A percentile compares a stretch with the other conserved stretches of the same genome.
phyloP scores from a whole-genome alignment of 2,329 filamentous ascomycete species.

The Metarhizium sp. region DNA sequence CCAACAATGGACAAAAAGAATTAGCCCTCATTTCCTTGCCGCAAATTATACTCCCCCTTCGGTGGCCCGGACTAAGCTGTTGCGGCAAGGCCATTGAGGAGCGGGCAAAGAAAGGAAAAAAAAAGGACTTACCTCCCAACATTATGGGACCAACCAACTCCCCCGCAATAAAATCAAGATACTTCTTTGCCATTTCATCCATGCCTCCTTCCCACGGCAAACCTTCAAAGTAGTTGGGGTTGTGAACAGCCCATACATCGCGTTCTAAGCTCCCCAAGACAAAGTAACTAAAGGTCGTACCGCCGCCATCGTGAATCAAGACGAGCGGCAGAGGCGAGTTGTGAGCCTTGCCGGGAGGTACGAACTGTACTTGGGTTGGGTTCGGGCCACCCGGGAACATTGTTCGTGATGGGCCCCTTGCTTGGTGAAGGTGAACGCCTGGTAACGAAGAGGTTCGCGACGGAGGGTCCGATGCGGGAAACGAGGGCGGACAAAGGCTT shows the following conservation, averaged over 20 bases:
- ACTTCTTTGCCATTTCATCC: conserved; percentile 19
- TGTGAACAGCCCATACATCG: conserved; percentile 22
- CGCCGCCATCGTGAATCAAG: conserved; percentile 21
- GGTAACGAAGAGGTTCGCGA: neutral
- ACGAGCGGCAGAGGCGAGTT: conserved; percentile 15
- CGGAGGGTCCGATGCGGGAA: neutral
- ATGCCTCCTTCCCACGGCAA: conserved; percentile 17
- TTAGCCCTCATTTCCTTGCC: neutral
- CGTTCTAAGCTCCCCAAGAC: conserved; percentile 17
- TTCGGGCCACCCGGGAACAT: conserved; percentile 17
- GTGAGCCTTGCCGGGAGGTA: conserved; percentile 9
- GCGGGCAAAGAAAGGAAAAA: neutral
- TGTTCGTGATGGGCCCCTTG: neutral
- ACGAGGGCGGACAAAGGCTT: neutral
- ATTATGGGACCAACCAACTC: conserved; percentile 16
- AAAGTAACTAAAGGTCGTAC: conserved; percentile 21
- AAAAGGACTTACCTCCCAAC: conserved; percentile 13
- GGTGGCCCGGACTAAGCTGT: neutral
- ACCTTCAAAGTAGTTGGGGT: conserved; percentile 17
- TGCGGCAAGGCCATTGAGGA: neutral
- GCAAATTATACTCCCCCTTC: neutral
- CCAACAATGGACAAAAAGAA: neutral
- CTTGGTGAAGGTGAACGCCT: neutral
- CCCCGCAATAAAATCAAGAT: conserved; percentile 14
- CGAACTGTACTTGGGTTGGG: conserved; percentile 13